Evolutionary conservation across 2,329 filamentous ascomycete species (phyloP).

Genomic region (Trichoderma guizhouense): DNA sequence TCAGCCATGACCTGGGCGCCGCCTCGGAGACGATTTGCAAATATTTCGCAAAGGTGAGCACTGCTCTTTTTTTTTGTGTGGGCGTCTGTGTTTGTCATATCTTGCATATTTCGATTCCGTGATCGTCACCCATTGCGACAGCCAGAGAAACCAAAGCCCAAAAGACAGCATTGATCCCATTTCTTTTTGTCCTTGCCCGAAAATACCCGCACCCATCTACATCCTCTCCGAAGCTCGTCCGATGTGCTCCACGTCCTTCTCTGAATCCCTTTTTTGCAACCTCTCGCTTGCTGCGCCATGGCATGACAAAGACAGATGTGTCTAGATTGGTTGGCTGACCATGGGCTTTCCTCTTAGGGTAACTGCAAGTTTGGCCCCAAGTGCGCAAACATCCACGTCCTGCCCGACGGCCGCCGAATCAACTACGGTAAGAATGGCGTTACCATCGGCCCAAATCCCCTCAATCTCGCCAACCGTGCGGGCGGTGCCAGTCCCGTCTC

Average conservation of each 20-base stretch:
- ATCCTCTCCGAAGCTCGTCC: neutral
- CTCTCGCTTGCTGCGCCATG: neutral
- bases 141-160: neutral
- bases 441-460: conserved; percentile 56
- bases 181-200: conserved; percentile 1
- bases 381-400: conserved; percentile 93
- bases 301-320: neutral
- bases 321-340: conserved; percentile 10
- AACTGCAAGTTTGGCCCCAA: conserved; percentile 99
- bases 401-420: conserved; percentile 88
- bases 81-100: neutral
- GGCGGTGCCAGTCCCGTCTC: conserved; percentile 47
- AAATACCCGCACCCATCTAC: conserved; percentile 5
- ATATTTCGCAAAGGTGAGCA: conserved; percentile 90
- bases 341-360: conserved; percentile 53
- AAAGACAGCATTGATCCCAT: neutral
- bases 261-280: neutral
- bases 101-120: neutral
- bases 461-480: conserved; percentile 60
- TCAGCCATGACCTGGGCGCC: conserved; percentile 86
- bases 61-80: conserved; percentile 22
- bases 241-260: neutral
- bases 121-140: neutral
- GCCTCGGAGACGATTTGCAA: conserved; percentile 91
- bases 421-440: conserved; percentile 72